These are phyloP conservation scores for Tilletia horrida DNA, from an alignment of 1,284 basidiomycete genomes.

Conservation along the genomic window DNA sequence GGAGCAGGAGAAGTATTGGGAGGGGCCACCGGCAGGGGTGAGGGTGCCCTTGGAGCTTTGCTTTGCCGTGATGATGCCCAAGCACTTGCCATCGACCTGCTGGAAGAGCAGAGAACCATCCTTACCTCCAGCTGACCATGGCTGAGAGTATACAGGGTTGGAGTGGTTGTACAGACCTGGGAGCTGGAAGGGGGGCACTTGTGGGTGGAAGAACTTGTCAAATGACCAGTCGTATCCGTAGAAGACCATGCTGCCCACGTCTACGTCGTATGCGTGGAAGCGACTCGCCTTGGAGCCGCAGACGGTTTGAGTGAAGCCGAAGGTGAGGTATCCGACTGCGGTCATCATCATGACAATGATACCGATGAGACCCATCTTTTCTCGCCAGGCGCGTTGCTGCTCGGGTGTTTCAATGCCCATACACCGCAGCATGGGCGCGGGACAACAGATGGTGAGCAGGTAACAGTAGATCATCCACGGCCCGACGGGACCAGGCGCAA, in stretches of 20 bases:
- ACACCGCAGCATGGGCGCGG: slow-evolving; percentile 60
- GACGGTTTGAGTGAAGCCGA: slow-evolving; percentile 93
- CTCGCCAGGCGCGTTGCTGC: slow-evolving; percentile 91
- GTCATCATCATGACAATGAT: slow-evolving; percentile 82
- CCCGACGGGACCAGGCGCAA: slow-evolving; percentile 71
- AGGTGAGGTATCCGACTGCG: slow-evolving; percentile 92
- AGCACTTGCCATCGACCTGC: slow-evolving; percentile 77
- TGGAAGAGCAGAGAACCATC: slow-evolving; percentile 95
- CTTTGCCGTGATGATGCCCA: slow-evolving; percentile 71
- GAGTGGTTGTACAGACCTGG: slow-evolving; percentile 69
- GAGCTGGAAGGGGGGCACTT: slow-evolving; percentile 34
- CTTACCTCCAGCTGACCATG: slow-evolving; percentile 74
- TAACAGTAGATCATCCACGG: slow-evolving; percentile 96
- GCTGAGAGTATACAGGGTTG: slow-evolving; percentile 76
- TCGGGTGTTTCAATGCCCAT: slow-evolving; percentile 84
- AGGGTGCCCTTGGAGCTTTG: slow-evolving; percentile 54
- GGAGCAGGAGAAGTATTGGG: slow-evolving; percentile 96
- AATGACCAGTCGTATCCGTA: slow-evolving; percentile 93
- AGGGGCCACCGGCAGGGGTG: slow-evolving; percentile 50
- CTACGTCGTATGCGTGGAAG: slow-evolving; percentile 73
- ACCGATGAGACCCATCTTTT: slow-evolving; percentile 90
- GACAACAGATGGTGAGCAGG: slow-evolving; percentile 78
- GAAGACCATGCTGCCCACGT: slow-evolving; percentile 71
- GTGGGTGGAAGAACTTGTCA: slow-evolving; percentile 63
- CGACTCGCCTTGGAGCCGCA: slow-evolving; percentile 80